These are phyloP conservation scores for Aegilops sharonensis DNA, from an alignment of 176 grass and related monocot genomes.

Conservation along the genomic window DNA sequence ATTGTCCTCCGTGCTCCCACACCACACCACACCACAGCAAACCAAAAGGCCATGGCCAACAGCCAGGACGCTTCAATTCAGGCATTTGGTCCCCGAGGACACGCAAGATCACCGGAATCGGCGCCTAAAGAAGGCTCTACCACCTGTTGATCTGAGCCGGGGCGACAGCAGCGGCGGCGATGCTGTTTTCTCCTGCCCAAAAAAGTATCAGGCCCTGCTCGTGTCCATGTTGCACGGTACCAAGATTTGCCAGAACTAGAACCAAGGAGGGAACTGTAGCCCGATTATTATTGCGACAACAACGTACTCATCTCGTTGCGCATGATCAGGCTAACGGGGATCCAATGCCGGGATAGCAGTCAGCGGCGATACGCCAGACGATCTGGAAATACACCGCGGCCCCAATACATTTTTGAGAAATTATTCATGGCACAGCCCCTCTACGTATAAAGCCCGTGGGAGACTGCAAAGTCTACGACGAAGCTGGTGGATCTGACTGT, in stretches of 20 bases:
- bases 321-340: neutral
- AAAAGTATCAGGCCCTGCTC: neutral
- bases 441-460: neutral
- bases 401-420: neutral
- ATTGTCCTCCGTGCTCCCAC: neutral
- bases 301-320: neutral
- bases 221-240: neutral
- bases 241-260: neutral
- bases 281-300: neutral
- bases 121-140: neutral
- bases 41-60: neutral
- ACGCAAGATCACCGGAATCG: neutral
- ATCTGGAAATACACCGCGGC: neutral
- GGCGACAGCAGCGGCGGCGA: fast-evolving
- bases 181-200: neutral
- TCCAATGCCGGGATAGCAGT: neutral
- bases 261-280: neutral
- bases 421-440: neutral
- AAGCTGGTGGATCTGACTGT: slow-evolving; percentile 49
- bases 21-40: neutral
- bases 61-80: neutral
- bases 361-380: neutral
- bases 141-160: neutral
- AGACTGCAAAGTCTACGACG: slow-evolving; percentile 7
- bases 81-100: neutral